phyloP scores from a whole-genome alignment of 352 stramenopile species.

The Phytophthora pistaciae region DNA sequence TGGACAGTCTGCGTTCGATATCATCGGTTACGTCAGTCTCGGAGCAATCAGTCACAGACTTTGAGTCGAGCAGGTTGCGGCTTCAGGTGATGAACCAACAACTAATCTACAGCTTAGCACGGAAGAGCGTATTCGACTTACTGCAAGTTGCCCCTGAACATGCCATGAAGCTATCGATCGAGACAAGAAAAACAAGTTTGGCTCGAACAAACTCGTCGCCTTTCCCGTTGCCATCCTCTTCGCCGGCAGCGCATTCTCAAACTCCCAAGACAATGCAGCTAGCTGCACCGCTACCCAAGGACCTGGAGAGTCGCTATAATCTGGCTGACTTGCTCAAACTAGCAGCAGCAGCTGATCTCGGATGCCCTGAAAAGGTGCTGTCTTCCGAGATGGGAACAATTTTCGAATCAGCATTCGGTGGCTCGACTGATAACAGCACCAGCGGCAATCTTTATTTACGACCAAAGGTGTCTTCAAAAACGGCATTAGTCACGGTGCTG shows the following conservation, averaged over 20 bases:
- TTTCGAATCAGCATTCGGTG: conserved; percentile 12
- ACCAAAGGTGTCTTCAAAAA: conserved; percentile 13
- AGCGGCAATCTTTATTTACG: conserved; percentile 14
- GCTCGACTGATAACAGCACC: conserved; percentile 9
- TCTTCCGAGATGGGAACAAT: conserved; percentile 29
- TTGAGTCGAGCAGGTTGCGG: conserved; percentile 40
- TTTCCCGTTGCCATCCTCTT: conserved; percentile 32
- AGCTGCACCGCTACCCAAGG: conserved; percentile 14
- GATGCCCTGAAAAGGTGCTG: conserved; percentile 54
- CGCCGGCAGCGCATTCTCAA: conserved; percentile 4
- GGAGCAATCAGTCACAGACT: conserved; percentile 54
- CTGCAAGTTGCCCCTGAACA: conserved; percentile 66
- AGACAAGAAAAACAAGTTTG: conserved; percentile 34
- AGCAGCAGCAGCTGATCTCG: conserved; percentile 60
- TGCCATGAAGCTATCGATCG: conserved; percentile 64
- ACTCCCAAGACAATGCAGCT: conserved; percentile 13
- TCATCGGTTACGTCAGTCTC: conserved; percentile 26
- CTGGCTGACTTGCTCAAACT: conserved; percentile 64
- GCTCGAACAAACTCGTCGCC: conserved; percentile 36
- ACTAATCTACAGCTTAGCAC: conserved; percentile 65
- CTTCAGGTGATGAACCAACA: conserved; percentile 55
- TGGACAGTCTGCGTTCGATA: conserved; percentile 53
- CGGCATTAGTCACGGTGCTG: conserved; percentile 50
- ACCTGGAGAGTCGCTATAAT: conserved; percentile 52
- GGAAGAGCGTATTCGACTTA: conserved; percentile 71